Conservation (phyloP, 2,329 filamentous ascomycete species). For the Xylaria sp. region DNA sequence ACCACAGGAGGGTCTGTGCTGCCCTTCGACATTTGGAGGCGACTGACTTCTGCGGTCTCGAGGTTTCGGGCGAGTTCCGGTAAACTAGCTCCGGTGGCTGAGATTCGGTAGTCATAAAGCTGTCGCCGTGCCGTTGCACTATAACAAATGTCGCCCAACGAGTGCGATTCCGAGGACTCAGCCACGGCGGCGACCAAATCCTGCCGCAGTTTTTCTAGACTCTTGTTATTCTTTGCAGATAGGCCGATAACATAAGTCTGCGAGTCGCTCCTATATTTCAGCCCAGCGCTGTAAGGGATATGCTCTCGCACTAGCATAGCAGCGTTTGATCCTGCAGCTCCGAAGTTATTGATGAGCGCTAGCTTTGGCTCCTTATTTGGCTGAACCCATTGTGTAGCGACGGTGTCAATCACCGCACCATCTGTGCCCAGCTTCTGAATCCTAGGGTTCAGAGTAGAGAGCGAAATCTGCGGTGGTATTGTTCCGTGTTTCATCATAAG, state of each 20-base stretch:
- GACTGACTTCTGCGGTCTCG: neutral
- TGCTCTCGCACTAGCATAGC: conserved; percentile 45
- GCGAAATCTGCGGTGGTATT: conserved; percentile 35
- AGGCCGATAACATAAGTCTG: conserved; percentile 30
- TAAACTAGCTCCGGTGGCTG: neutral
- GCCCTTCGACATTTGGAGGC: conserved; percentile 10
- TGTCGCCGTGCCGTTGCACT: conserved; percentile 12
- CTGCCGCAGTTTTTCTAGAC: conserved; percentile 31
- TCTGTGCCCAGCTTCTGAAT: conserved; percentile 25
- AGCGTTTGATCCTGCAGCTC: conserved; percentile 43
- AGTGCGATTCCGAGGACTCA: neutral
- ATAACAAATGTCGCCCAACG: conserved; percentile 12
- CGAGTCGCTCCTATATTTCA: conserved; percentile 9
- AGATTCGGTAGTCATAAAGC: conserved; percentile 10
- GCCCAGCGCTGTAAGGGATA: neutral
- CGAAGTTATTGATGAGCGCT: conserved; percentile 52
- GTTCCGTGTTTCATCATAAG: conserved; percentile 33
- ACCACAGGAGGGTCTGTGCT: conserved; percentile 17
- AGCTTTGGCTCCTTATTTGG: conserved; percentile 32
- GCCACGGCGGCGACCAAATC: neutral
- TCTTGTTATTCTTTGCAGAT: conserved; percentile 36
- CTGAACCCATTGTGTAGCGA: conserved; percentile 18
- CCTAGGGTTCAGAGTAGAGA: conserved; percentile 34
- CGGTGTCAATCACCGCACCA: conserved; percentile 26
- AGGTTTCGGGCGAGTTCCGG: neutral